These are phyloP conservation scores for Calonectria ilicicola DNA, from an alignment of 2,329 filamentous ascomycete species.

Conservation along the genomic window DNA sequence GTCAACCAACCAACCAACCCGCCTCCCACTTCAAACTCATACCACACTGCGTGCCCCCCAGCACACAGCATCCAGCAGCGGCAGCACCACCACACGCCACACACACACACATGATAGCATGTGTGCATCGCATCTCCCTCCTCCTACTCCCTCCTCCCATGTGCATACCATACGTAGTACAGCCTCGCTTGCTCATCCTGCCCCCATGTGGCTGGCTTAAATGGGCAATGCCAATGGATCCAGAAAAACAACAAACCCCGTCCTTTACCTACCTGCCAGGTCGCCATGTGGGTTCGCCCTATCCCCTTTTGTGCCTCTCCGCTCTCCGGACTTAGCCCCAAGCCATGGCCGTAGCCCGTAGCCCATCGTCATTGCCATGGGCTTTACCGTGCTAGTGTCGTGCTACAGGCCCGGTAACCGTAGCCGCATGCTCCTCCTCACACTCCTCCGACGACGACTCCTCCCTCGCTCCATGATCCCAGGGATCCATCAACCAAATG, in stretches of 20 bases:
- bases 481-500: constrained; percentile 7
- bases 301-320: constrained; percentile 2
- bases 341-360: constrained; percentile 6
- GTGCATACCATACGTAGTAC: not conserved
- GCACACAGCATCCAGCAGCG: too few relatives aligned
- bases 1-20: too few relatives aligned
- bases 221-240: constrained; percentile 8
- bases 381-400: not conserved
- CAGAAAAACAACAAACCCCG: not conserved
- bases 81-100: too few relatives aligned
- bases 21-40: too few relatives aligned
- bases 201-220: not conserved
- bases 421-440: not conserved
- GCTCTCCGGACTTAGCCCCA: constrained; percentile 12
- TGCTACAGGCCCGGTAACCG: constrained; percentile 1
- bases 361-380: not conserved
- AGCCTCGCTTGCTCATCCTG: not conserved
- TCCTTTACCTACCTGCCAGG: constrained; percentile 1
- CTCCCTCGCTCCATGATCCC: constrained; percentile 10
- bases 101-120: not conserved
- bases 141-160: not conserved
- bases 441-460: not conserved
- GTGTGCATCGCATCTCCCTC: too few relatives aligned
- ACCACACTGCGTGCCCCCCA: too few relatives aligned
- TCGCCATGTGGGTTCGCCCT: constrained; percentile 14